phyloP scores from a whole-genome alignment of 2,329 filamentous ascomycete genomes.

The Botrytis galanthina region DNA sequence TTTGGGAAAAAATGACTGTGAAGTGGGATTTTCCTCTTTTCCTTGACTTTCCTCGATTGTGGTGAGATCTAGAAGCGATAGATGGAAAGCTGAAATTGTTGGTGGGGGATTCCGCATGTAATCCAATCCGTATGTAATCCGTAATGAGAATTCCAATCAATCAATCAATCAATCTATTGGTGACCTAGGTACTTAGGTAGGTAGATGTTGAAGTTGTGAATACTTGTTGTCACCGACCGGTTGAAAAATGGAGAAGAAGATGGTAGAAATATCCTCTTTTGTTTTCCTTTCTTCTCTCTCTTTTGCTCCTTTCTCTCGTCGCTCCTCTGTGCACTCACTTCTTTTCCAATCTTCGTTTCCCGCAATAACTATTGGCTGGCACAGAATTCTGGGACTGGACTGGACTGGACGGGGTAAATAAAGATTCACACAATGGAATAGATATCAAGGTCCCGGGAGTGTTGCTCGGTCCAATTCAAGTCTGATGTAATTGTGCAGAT shows the following conservation, averaged over 20 bases:
- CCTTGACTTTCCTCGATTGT: not conserved
- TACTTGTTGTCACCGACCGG: not conserved
- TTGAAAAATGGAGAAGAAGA: not conserved
- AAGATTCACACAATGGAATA: not conserved
- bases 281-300: not conserved
- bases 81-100: slow-evolving; percentile 2
- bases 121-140: not conserved
- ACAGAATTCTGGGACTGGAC: not conserved
- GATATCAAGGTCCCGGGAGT: not conserved
- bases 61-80: slow-evolving; percentile 3
- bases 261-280: not conserved
- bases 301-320: too few relatives aligned
- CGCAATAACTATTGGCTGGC: not conserved
- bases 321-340: not conserved
- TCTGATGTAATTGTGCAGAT: slow-evolving; percentile 22
- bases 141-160: not conserved
- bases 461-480: slow-evolving; percentile 5
- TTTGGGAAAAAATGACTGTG: not conserved
- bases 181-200: too few relatives aligned
- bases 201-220: not conserved
- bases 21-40: slow-evolving; percentile 3
- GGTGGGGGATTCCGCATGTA: slow-evolving; percentile 7
- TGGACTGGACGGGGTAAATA: not conserved
- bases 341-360: not conserved
- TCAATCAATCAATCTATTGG: not conserved